Evolutionary conservation across 495 filamentous ascomycete genomes (phyloP).

Genomic region (Aspergillus olivimuriae): DNA sequence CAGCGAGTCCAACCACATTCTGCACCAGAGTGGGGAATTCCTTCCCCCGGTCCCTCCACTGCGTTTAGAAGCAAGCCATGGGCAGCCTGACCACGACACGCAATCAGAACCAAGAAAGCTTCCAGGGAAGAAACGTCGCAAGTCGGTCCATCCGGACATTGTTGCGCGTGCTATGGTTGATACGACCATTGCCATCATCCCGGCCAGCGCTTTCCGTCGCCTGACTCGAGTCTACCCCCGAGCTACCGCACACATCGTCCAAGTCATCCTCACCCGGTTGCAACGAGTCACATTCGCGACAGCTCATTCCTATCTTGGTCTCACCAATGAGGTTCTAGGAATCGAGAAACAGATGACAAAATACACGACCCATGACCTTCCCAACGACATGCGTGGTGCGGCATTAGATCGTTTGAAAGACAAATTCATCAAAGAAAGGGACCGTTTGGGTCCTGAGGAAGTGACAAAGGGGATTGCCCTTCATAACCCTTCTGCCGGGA

Average conservation of each 20-base stretch:
- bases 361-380: conserved; percentile 85
- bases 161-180: conserved; percentile 94
- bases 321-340: conserved; percentile 83
- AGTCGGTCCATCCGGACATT: conserved; percentile 93
- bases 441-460: conserved; percentile 79
- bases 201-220: conserved; percentile 88
- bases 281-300: conserved; percentile 93
- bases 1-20: conserved; percentile 10
- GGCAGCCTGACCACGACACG: conserved; percentile 15
- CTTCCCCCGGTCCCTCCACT: conserved; percentile 63
- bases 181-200: conserved; percentile 97
- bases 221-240: conserved; percentile 93
- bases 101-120: conserved; percentile 11
- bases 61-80: conserved; percentile 52
- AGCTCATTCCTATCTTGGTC: conserved; percentile 85
- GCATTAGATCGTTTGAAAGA: conserved; percentile 84
- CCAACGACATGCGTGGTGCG: conserved; percentile 81
- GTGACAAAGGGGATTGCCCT: conserved; percentile 89
- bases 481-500: conserved; percentile 69
- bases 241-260: conserved; percentile 94
- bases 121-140: conserved; percentile 42
- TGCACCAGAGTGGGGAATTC: conserved; percentile 17
- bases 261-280: conserved; percentile 89
- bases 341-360: conserved; percentile 89
- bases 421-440: conserved; percentile 81